Conservation (phyloP, 768 basidiomycete genomes). For the Candolleomyces efflorescens region DNA sequence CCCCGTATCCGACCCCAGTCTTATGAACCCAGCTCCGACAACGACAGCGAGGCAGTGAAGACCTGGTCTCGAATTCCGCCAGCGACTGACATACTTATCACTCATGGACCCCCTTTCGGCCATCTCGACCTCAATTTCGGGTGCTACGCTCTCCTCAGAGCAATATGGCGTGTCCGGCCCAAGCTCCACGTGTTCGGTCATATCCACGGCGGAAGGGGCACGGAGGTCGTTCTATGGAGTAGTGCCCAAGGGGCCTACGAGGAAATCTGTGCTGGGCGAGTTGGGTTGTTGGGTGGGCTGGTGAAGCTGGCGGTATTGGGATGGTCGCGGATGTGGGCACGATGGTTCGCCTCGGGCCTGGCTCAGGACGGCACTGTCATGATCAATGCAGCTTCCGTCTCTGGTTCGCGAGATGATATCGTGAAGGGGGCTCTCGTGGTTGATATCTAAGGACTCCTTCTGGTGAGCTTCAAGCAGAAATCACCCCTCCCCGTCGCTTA, state of each 20-base stretch:
- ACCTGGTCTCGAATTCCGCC: slow-evolving; percentile 27
- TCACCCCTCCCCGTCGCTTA: too few species aligned
- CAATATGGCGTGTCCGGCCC: slow-evolving; percentile 30
- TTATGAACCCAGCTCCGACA: slow-evolving; percentile 1
- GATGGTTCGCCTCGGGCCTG: background rate
- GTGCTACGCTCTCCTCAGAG: slow-evolving; percentile 27
- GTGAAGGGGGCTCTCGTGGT: slow-evolving; percentile 23
- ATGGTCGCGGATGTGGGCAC: slow-evolving; percentile 3
- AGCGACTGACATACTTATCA: slow-evolving; percentile 35
- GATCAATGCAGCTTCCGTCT: slow-evolving; percentile 29
- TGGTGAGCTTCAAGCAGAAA: too few species aligned
- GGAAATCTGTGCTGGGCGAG: slow-evolving; percentile 16
- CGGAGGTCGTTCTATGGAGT: slow-evolving; percentile 28
- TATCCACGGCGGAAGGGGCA: slow-evolving; percentile 33
- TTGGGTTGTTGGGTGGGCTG: slow-evolving; percentile 11
- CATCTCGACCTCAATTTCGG: slow-evolving; percentile 29
- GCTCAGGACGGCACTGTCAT: slow-evolving; percentile 18
- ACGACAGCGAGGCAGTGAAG: slow-evolving; percentile 3
- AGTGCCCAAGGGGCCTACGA: slow-evolving; percentile 25
- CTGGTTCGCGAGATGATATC: slow-evolving; percentile 17
- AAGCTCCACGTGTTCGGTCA: slow-evolving; percentile 39
- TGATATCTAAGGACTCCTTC: slow-evolving; percentile 16
- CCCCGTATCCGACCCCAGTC: slow-evolving; percentile 15
- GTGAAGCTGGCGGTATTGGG: slow-evolving; percentile 11
- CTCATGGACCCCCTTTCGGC: slow-evolving; percentile 36